Base-by-base conservation (phyloP, 176 grass and related monocot genomes). In the Miscanthus lutarioriparius region DNA sequence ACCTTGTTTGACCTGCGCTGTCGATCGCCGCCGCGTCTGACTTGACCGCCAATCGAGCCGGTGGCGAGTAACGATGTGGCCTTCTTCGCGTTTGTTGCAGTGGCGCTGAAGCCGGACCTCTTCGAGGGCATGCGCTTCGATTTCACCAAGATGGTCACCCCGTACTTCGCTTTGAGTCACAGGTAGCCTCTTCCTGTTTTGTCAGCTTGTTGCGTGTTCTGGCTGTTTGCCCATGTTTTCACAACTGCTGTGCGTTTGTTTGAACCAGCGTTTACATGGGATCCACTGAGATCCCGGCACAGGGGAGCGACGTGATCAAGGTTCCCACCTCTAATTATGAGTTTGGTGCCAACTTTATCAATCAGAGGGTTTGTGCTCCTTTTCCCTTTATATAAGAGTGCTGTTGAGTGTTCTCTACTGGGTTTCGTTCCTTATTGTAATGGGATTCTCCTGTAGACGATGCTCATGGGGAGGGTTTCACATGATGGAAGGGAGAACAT, bases 81-180 rank as follows among this genome's bases (percentile, higher is more conserved):
- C 80, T 67, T 86, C 59, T n/a, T 73, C 22, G 45, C 22, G 44
- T 69, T 62, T 70, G 56, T 71, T 85, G 33, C 83, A 98, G 96
- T 78, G 89, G 47, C 89, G 26, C 80, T 98, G 59, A 82, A 89
- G 23, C 86, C 81, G 35, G 82, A 90, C 16, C 7, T 85, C 6
- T 92, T 91, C 27, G 91, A 98, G 74, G 96, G 96, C 30, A 64
- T 91, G 38, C 73, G 83, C n/a, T 85, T 93, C 43, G 83, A 88
- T 65, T 78, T 91, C 62, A 72, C 53, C 37, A 95, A 87, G 79
- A 12, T 16, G 67, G 19, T 98, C 68, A 89, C 70, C 82, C 89
- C 78, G 65, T 76, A 48, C 71, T 94, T 98, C 80, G 74, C 67
- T 11, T 73, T 96, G 43, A 64, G 47, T 58, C 96, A 98, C 75